Conservation (phyloP, 306 rosid species). For the Ormosia emarginata region DNA sequence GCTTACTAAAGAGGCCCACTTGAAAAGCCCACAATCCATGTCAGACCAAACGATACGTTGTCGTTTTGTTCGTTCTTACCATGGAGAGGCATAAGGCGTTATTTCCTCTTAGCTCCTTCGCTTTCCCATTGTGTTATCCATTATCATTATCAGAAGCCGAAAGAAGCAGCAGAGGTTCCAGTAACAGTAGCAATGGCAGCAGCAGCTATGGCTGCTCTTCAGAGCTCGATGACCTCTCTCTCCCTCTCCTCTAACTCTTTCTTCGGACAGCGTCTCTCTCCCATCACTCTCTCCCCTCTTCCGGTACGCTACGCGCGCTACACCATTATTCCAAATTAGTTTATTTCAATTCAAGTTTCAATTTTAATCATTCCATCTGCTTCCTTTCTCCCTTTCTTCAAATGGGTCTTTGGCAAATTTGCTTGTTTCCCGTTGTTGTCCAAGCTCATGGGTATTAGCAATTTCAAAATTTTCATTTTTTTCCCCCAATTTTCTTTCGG, state of each 20-base stretch:
- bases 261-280: constrained; percentile 74
- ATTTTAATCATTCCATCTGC: neutral
- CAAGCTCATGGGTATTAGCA: neutral
- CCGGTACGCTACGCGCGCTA: constrained; percentile 36
- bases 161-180: neutral
- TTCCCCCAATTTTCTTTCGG: neutral
- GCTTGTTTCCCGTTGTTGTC: neutral
- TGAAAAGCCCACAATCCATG: neutral
- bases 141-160: constrained; percentile 28
- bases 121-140: constrained; percentile 38
- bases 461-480: neutral
- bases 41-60: neutral
- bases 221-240: constrained; percentile 68
- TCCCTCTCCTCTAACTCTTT: constrained; percentile 77
- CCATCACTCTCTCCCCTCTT: constrained; percentile 39
- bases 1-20: neutral
- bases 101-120: neutral
- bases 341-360: neutral
- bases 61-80: neutral
- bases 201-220: constrained; percentile 92
- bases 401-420: neutral
- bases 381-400: neutral
- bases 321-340: neutral
- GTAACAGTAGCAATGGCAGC: constrained; percentile 45
- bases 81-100: no score